These are phyloP conservation scores for Diaporthe humulicola DNA, from an alignment of 2,329 filamentous ascomycete species.

Conservation along the genomic window DNA sequence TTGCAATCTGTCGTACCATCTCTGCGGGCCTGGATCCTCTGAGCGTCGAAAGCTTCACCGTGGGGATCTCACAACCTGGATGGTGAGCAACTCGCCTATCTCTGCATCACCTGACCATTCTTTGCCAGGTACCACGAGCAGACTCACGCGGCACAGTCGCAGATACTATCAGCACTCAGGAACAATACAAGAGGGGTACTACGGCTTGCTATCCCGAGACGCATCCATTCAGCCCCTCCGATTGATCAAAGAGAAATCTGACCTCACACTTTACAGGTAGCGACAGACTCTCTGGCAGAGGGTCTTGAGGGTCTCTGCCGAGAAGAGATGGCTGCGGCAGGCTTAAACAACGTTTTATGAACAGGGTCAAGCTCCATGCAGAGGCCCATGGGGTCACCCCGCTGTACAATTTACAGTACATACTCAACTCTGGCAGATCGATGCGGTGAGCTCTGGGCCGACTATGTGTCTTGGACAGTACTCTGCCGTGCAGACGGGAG, in stretches of 20 bases:
- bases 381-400: conserved; percentile 10
- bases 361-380: conserved; percentile 31
- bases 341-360: conserved; percentile 31
- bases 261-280: not conserved
- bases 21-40: conserved; percentile 32
- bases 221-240: conserved; percentile 4
- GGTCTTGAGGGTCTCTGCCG: no score
- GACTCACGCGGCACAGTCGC: not conserved
- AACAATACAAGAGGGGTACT: not conserved
- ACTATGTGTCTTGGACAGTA: not conserved
- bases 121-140: not conserved
- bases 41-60: conserved; percentile 28
- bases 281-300: not conserved
- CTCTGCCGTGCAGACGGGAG: not conserved
- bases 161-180: not conserved
- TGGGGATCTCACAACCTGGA: conserved; percentile 12
- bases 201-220: not conserved
- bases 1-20: conserved; percentile 35
- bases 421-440: conserved; percentile 13
- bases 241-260: not conserved
- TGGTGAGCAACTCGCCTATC: conserved; percentile 28
- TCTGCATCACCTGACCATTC: conserved; percentile 21
- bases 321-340: not conserved
- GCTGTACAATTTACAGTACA: not conserved
- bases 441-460: conserved; percentile 32